These are phyloP conservation scores for Fusarium buxicola DNA, from an alignment of 2,329 filamentous ascomycete genomes.

Conservation along the genomic window DNA sequence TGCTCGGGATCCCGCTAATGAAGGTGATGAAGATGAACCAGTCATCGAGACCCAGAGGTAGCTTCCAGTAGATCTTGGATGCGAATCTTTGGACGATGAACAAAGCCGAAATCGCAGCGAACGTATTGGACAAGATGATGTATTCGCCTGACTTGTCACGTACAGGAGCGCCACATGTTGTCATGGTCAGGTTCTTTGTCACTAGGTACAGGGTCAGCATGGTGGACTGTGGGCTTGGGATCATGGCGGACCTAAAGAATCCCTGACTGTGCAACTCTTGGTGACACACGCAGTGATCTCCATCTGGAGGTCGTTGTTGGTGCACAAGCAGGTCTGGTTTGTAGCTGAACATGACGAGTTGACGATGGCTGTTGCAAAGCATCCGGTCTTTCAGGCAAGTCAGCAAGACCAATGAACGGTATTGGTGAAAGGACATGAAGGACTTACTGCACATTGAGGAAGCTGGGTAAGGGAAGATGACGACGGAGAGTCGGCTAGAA, in stretches of 20 bases:
- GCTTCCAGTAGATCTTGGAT: slow-evolving; percentile 50
- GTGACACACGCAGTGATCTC: slow-evolving; percentile 46
- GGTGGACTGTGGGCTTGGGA: not conserved
- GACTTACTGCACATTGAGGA: slow-evolving; percentile 50
- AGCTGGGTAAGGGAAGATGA: slow-evolving; percentile 32
- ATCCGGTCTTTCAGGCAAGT: slow-evolving; percentile 39
- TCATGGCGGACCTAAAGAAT: slow-evolving; percentile 47
- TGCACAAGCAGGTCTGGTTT: slow-evolving; percentile 50
- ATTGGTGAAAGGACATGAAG: not conserved
- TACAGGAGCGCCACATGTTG: slow-evolving; percentile 44
- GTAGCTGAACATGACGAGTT: slow-evolving; percentile 44
- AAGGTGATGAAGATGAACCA: slow-evolving; percentile 49
- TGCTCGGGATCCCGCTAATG: slow-evolving; percentile 45
- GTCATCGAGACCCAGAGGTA: slow-evolving; percentile 55
- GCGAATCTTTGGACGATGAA: slow-evolving; percentile 58
- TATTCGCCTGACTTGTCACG: slow-evolving; percentile 47
- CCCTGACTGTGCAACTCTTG: slow-evolving; percentile 45
- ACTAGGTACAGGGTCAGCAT: slow-evolving; percentile 22
- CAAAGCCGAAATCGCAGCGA: slow-evolving; percentile 50
- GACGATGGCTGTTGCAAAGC: slow-evolving; percentile 41
- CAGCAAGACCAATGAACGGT: not conserved
- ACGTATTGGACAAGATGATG: slow-evolving; percentile 37
- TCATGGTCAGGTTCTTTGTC: slow-evolving; percentile 44
- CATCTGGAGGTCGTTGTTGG: slow-evolving; percentile 41
- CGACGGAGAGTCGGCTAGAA: slow-evolving; percentile 5